These are phyloP conservation scores for Aspergillus pseudoglaucus DNA, from an alignment of 2,329 filamentous ascomycete species.

Conservation along the genomic window DNA sequence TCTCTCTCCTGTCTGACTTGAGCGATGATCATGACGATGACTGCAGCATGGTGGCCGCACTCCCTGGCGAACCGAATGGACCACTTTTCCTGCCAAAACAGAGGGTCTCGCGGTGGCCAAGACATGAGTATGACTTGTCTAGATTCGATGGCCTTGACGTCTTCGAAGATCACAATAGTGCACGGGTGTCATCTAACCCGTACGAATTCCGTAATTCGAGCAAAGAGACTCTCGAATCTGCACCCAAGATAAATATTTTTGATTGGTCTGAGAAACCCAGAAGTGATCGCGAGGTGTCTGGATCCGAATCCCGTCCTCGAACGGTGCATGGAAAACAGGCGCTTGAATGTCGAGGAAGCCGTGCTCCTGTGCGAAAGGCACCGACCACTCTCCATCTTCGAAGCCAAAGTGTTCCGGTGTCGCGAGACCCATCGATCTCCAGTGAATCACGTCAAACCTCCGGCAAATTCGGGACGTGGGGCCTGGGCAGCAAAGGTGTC, in stretches of 20 bases:
- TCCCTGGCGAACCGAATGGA: constrained; percentile 18
- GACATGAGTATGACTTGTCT: background rate
- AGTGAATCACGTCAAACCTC: constrained; percentile 46
- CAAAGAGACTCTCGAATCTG: constrained; percentile 28
- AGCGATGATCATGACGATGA: constrained; percentile 19
- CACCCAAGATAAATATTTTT: constrained; percentile 51
- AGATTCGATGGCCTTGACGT: constrained; percentile 2
- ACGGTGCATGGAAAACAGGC: constrained; percentile 61
- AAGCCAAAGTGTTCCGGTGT: constrained; percentile 59
- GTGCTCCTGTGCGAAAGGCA: constrained; percentile 50
- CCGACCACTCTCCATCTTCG: constrained; percentile 56
- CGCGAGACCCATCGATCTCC: constrained; percentile 46
- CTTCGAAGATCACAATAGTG: constrained; percentile 2
- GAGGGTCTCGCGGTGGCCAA: background rate
- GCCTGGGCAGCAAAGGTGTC: constrained; percentile 59
- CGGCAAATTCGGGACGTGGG: constrained; percentile 60
- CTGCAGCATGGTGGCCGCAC: constrained; percentile 21
- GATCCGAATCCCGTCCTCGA: constrained; percentile 50
- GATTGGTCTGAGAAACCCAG: constrained; percentile 59
- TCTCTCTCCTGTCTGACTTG: constrained; percentile 19
- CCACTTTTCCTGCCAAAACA: constrained; percentile 5
- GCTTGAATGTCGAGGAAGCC: constrained; percentile 50
- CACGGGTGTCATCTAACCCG: constrained; percentile 3
- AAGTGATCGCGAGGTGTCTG: constrained; percentile 47
- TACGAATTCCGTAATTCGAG: constrained; percentile 9